A percentile compares a stretch with the other conserved stretches of the same genome.
phyloP scores from a whole-genome alignment of 441 rosid genomes.

The Macaranga tanarius region DNA sequence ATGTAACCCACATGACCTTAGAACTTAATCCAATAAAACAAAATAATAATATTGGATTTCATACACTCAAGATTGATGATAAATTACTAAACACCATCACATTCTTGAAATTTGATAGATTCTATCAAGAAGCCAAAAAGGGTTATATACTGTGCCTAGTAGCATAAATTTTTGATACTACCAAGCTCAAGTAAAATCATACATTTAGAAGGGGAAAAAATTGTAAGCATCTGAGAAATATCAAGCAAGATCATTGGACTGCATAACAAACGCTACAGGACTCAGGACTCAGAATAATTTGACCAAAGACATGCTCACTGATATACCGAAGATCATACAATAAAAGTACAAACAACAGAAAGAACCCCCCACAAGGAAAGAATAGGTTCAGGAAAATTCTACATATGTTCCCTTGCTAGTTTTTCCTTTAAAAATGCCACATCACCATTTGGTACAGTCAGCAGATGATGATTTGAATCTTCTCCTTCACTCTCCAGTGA shows the following conservation, averaged over 20 bases:
- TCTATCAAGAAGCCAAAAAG: conserved; percentile 18
- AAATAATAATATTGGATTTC: neutral
- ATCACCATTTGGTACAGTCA: conserved; percentile 52
- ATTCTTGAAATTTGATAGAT: conserved; percentile 12
- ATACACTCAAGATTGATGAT: neutral
- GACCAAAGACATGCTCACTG: conserved; percentile 8
- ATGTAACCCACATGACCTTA: too few species aligned
- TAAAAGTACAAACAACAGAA: conserved; percentile 22
- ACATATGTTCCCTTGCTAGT: conserved; percentile 53
- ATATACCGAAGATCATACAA: conserved; percentile 14
- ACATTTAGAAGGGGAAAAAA: neutral
- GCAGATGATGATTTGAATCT: conserved; percentile 59
- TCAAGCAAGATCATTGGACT: conserved; percentile 6
- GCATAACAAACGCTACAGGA: neutral
- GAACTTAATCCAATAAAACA: neutral
- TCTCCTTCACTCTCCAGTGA: conserved; percentile 53
- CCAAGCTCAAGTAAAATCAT: conserved; percentile 6
- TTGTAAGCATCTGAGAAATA: conserved; percentile 16
- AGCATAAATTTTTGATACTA: conserved; percentile 14
- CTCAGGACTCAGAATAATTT: conserved; percentile 14
- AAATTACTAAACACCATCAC: neutral
- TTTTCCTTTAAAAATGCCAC: conserved; percentile 62
- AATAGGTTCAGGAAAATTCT: conserved; percentile 22
- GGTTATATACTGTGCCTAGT: neutral
- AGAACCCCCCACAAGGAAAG: conserved; percentile 15